A percentile compares a stretch with the other conserved stretches of the same genome.
Evolutionary conservation across 176 grass and related monocot genomes (phyloP).

Genomic region (Miscanthus lutarioriparius): DNA sequence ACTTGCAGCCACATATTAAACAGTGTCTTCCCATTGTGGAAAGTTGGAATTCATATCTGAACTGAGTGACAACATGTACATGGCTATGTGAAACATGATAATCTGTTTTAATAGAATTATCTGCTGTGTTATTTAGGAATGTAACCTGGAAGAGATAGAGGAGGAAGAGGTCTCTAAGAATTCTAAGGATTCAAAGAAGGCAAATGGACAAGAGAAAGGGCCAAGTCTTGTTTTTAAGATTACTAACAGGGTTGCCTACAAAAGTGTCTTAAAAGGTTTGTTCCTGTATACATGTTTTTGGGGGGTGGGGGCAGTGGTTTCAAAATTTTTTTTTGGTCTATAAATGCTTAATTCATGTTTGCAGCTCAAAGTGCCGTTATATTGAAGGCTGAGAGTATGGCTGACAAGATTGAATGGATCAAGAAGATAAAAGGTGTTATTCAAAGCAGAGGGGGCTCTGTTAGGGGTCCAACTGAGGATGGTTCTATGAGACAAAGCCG

Average conservation of each 20-base stretch:
- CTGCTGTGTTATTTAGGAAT: constrained; percentile 59
- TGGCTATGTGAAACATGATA: neutral
- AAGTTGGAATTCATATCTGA: constrained; percentile 10
- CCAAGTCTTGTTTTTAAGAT: constrained; percentile 94
- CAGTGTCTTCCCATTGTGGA: neutral
- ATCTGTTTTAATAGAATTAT: constrained; percentile 22
- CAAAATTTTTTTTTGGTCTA: neutral
- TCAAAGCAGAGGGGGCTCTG: constrained; percentile 68
- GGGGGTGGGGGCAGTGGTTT: neutral
- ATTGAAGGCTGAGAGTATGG: constrained; percentile 89
- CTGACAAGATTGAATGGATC: constrained; percentile 88
- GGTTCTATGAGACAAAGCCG: constrained; percentile 82
- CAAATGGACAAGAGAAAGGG: constrained; percentile 81
- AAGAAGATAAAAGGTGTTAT: constrained; percentile 83
- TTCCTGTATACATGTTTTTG: neutral
- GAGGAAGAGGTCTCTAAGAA: constrained; percentile 83
- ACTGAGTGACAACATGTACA: neutral
- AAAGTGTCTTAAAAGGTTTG: constrained; percentile 93
- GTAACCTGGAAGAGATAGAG: constrained; percentile 94
- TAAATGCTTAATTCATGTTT: constrained; percentile 42
- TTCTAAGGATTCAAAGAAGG: constrained; percentile 88
- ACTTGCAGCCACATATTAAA: neutral
- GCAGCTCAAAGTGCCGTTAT: constrained; percentile 90
- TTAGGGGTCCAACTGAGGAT: constrained; percentile 67
- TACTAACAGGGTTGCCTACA: constrained; percentile 94